phyloP scores from a whole-genome alignment of 2,329 filamentous ascomycete genomes.

The Corniculantispora saksenae region DNA sequence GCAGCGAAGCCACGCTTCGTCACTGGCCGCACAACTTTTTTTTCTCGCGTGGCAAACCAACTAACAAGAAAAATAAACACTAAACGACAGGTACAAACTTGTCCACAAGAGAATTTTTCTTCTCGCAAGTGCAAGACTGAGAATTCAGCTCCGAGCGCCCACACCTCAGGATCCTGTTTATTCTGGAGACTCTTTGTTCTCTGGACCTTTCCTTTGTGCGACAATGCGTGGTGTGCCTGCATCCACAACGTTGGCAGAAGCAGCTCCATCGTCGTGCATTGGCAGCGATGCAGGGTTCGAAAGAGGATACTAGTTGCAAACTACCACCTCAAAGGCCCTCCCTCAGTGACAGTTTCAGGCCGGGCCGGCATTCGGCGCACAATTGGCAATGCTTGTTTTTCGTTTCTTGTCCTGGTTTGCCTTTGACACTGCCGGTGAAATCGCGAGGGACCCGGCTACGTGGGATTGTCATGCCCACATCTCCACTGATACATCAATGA shows the following conservation, averaged over 20 bases:
- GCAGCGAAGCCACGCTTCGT: not conserved
- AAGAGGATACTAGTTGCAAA: not conserved
- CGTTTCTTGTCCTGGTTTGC: not conserved
- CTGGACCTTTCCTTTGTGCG: not conserved
- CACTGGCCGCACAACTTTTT: not conserved
- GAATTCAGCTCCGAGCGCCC: not conserved
- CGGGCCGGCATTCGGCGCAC: not conserved
- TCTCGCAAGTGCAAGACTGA: not conserved
- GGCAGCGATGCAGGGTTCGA: not conserved
- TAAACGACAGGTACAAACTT: not conserved
- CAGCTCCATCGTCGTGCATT: not conserved
- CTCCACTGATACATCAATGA: not conserved
- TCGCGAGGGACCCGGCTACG: not conserved
- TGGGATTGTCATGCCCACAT: not conserved
- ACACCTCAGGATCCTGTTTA: not conserved
- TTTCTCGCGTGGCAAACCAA: not conserved
- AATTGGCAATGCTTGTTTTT: not conserved
- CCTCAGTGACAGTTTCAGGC: not conserved
- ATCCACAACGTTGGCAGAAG: not conserved
- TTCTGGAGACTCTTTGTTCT: not conserved
- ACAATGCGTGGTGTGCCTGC: not conserved
- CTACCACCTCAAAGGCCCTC: not conserved
- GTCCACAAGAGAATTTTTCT: not conserved
- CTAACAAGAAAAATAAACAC: not conserved
- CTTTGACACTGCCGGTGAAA: not conserved